These are phyloP conservation scores for Nemania sp. DNA, from an alignment of 2,329 filamentous ascomycete species.

Conservation along the genomic window DNA sequence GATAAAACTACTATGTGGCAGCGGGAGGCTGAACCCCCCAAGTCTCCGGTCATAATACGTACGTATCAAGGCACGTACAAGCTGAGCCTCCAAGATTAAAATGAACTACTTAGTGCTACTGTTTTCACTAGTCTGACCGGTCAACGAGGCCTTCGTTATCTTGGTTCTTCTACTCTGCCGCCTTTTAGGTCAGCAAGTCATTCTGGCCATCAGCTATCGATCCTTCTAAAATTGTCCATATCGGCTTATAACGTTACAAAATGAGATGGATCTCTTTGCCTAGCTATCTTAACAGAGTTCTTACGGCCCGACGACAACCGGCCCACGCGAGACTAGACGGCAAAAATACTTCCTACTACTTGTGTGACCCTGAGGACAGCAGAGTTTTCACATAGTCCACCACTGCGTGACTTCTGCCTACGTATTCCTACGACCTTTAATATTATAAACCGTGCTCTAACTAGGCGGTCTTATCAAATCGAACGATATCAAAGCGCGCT, in stretches of 20 bases:
- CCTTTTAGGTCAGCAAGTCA: constrained; percentile 1
- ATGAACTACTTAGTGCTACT: neutral
- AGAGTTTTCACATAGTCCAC: neutral
- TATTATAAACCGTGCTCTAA: constrained; percentile 9
- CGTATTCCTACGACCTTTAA: constrained; percentile 1
- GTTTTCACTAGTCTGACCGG: neutral
- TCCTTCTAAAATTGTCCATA: neutral
- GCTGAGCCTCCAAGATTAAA: neutral
- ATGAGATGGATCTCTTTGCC: neutral
- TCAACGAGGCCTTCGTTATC: neutral
- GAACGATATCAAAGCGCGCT: neutral
- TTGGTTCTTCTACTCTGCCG: neutral
- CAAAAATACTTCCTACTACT: neutral
- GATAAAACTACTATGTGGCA: constrained; percentile 2
- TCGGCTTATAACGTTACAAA: constrained; percentile 11
- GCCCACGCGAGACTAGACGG: constrained; percentile 7
- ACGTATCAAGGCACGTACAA: neutral
- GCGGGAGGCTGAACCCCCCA: neutral
- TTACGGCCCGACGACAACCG: constrained; percentile 11
- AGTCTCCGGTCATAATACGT: neutral
- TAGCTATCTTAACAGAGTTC: neutral
- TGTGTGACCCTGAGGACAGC: neutral
- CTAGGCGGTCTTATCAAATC: neutral
- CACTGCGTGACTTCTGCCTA: constrained; percentile 3
- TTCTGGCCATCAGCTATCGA: neutral